Conservation (phyloP, 2,329 filamentous ascomycete species). For the Talaromyces funiculosus region DNA sequence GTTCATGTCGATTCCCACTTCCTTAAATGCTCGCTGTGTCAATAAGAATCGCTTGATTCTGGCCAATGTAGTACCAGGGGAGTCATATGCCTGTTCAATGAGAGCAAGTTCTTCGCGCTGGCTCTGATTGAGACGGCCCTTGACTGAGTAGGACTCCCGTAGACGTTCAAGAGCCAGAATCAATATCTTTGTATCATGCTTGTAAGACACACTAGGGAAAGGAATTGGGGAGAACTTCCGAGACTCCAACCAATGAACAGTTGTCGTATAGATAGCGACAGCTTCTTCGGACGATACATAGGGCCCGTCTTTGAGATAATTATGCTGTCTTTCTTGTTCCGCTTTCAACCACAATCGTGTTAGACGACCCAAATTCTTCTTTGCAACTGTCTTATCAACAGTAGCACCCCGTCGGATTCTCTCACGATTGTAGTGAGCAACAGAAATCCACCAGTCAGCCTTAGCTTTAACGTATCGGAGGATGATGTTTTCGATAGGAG, state of each 20-base stretch:
- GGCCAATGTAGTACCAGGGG: constrained; percentile 89
- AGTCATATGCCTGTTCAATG: constrained; percentile 98
- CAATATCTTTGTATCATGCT: constrained; percentile 98
- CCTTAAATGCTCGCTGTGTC: constrained; percentile 96
- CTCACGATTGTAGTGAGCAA: constrained; percentile 97
- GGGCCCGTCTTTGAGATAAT: constrained; percentile 98
- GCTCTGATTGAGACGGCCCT: constrained; percentile 92
- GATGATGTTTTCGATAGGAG: constrained; percentile 98
- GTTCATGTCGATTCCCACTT: constrained; percentile 99
- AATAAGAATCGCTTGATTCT: constrained; percentile 96
- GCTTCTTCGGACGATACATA: constrained; percentile 98
- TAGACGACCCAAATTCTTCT: constrained; percentile 94
- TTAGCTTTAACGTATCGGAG: constrained; percentile 98
- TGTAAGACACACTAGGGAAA: constrained; percentile 98
- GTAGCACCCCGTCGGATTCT: constrained; percentile 93
- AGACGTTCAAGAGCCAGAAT: constrained; percentile 91
- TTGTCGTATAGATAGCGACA: constrained; percentile 97
- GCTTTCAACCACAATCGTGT: constrained; percentile 96
- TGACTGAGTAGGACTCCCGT: constrained; percentile 94
- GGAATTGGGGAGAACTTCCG: constrained; percentile 98
- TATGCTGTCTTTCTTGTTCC: constrained; percentile 97
- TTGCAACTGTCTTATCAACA: constrained; percentile 97
- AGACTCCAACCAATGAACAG: constrained; percentile 97
- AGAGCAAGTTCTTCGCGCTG: constrained; percentile 94
- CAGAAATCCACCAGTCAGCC: constrained; percentile 99